Conservation (phyloP, 768 basidiomycete species). For the Butyriboletus loyo region DNA sequence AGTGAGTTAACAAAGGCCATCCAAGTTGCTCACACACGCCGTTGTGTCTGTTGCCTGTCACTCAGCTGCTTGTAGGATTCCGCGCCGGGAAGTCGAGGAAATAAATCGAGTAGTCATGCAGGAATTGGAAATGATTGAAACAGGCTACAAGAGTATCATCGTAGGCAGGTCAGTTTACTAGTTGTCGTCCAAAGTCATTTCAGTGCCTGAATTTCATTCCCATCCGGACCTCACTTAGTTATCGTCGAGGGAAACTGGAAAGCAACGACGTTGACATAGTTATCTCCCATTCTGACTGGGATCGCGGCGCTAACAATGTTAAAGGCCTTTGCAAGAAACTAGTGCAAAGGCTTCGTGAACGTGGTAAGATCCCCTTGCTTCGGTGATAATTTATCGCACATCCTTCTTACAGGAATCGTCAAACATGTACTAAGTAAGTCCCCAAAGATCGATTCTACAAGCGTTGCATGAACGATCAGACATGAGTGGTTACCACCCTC, state of each 20-base stretch:
- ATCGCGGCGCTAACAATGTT: constrained; percentile 44
- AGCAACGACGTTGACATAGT: constrained; percentile 91
- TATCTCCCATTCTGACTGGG: constrained; percentile 64
- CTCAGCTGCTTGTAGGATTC: constrained; percentile 46
- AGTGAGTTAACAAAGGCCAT: constrained; percentile 30
- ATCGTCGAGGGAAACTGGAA: constrained; percentile 76
- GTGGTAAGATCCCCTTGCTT: constrained; percentile 41
- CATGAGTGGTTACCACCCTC: constrained; percentile 56
- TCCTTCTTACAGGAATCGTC: constrained; percentile 51
- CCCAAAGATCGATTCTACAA: neutral
- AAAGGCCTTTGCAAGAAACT: constrained; percentile 62
- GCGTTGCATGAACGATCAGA: constrained; percentile 37
- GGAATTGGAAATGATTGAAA: constrained; percentile 60
- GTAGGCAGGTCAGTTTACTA: constrained; percentile 66
- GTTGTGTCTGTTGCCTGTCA: neutral
- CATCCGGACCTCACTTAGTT: constrained; percentile 40
- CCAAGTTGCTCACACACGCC: neutral
- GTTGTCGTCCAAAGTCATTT: neutral
- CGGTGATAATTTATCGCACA: neutral
- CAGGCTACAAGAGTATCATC: constrained; percentile 71
- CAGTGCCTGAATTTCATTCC: neutral
- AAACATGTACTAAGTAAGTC: constrained; percentile 81
- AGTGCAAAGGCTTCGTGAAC: constrained; percentile 51
- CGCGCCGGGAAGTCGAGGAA: constrained; percentile 73
- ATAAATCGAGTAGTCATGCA: constrained; percentile 65